Percentiles rank a stretch among this genome's conserved stretches.
Evolutionary conservation across 768 basidiomycete genomes (phyloP).

Genomic region (Krasilnikovozyma curviuscula): DNA sequence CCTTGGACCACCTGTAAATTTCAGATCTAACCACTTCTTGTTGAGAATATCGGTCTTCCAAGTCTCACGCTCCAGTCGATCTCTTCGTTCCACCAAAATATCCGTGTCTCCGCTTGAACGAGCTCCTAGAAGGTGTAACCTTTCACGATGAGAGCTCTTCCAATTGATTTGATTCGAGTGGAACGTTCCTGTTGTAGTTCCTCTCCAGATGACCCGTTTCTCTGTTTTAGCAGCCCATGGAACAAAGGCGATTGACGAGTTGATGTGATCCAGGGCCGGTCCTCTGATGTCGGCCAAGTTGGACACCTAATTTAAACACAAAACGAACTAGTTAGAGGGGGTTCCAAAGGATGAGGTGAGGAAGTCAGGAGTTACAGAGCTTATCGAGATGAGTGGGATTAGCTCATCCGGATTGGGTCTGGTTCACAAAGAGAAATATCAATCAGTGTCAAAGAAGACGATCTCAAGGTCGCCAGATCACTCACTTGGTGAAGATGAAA

Average conservation of each 20-base stretch:
- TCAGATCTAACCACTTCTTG: conserved; percentile 6
- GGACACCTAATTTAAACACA: neutral
- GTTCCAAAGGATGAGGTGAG: neutral
- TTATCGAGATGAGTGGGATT: neutral
- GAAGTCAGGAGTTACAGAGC: neutral
- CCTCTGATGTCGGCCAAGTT: conserved; percentile 1
- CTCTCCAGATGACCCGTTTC: conserved; percentile 8
- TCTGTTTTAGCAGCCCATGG: conserved; percentile 1
- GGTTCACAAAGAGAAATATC: neutral
- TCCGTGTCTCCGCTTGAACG: neutral
- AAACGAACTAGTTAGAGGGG: neutral
- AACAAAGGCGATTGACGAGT: neutral
- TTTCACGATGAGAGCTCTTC: conserved; percentile 1
- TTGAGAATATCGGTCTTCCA: neutral
- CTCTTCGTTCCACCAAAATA: neutral
- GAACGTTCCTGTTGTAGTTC: conserved; percentile 4
- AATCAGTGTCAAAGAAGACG: neutral
- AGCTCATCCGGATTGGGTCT: neutral
- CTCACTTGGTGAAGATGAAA: neutral
- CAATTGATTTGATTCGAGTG: neutral
- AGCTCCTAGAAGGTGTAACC: neutral
- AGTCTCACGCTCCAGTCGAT: neutral
- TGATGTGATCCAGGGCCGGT: neutral
- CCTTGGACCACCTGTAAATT: neutral
- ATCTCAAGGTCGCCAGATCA: neutral